These are phyloP conservation scores for Kwoniella mangroviensis DNA, from an alignment of 768 basidiomycete species.

Conservation along the genomic window DNA sequence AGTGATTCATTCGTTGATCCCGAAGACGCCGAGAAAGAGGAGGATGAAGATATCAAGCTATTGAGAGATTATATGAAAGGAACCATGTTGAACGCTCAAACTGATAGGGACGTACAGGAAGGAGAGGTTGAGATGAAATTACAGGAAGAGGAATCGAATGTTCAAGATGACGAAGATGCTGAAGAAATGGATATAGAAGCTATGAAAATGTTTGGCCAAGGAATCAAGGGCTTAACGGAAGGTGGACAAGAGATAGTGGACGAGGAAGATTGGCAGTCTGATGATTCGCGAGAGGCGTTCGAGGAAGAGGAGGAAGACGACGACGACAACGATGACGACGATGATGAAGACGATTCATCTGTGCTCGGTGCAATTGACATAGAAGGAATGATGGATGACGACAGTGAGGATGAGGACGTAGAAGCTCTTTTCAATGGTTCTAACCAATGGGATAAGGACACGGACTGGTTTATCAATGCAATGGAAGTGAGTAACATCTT, in stretches of 20 bases:
- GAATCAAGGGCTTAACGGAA: conserved; percentile 22
- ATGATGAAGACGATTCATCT: conserved; percentile 14
- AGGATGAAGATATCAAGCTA: conserved; percentile 38
- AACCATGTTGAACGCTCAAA: conserved; percentile 36
- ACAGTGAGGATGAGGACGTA: conserved; percentile 50
- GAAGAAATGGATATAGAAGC: conserved; percentile 28
- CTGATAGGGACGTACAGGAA: conserved; percentile 21
- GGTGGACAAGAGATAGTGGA: conserved; percentile 21
- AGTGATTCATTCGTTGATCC: background rate
- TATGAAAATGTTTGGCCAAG: conserved; percentile 25
- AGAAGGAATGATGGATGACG: conserved; percentile 28
- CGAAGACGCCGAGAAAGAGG: background rate
- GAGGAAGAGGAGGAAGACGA: conserved; percentile 10
- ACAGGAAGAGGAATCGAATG: conserved; percentile 54
- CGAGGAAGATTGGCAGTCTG: conserved; percentile 23
- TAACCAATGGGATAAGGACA: conserved; percentile 62
- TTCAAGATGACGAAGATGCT: conserved; percentile 18
- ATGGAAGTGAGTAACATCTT: conserved; percentile 63
- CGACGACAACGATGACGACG: conserved; percentile 19
- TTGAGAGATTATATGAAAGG: conserved; percentile 50
- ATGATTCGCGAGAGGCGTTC: conserved; percentile 1
- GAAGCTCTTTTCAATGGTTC: conserved; percentile 52
- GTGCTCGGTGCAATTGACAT: conserved; percentile 20
- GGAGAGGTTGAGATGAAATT: conserved; percentile 16
- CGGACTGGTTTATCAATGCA: conserved; percentile 65